Conservation (phyloP, 2,329 filamentous ascomycete species). For the Fusarium mundagurra region DNA sequence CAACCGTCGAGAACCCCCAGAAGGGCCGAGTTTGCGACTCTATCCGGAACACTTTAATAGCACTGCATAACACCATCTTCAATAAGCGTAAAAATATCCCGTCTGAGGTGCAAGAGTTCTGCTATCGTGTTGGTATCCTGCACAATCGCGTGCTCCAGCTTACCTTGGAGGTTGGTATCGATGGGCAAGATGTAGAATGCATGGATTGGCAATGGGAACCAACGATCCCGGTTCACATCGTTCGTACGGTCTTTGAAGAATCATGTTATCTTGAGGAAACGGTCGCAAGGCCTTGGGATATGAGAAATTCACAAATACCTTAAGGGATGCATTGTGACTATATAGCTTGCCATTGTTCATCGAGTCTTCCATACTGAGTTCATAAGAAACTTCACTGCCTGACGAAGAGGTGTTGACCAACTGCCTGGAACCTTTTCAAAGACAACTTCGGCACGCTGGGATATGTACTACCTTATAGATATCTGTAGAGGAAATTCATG, state of each 20-base stretch:
- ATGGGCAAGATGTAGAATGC: neutral
- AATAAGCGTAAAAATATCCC: neutral
- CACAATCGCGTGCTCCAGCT: constrained; percentile 7
- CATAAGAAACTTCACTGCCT: neutral
- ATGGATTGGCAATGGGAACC: constrained; percentile 35
- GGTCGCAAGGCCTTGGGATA: neutral
- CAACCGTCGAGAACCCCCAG: neutral
- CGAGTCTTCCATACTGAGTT: neutral
- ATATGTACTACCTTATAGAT: too few relatives aligned
- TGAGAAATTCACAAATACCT: neutral
- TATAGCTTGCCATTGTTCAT: neutral
- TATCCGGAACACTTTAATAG: neutral
- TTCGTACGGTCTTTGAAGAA: constrained; percentile 7
- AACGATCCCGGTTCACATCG: constrained; percentile 18
- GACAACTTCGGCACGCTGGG: too few relatives aligned
- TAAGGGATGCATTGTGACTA: neutral
- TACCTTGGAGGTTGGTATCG: neutral
- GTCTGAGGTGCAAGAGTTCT: neutral
- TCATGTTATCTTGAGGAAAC: constrained; percentile 12
- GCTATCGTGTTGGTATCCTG: neutral
- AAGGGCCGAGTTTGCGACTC: neutral
- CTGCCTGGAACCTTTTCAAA: neutral
- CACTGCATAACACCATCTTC: neutral
- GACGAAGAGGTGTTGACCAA: neutral
- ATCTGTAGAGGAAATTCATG: neutral